A percentile compares a stretch with the other conserved stretches of the same genome.
These are phyloP conservation scores for Colletotrichum lupini DNA, from an alignment of 2,329 filamentous ascomycete species.

Conservation along the genomic window DNA sequence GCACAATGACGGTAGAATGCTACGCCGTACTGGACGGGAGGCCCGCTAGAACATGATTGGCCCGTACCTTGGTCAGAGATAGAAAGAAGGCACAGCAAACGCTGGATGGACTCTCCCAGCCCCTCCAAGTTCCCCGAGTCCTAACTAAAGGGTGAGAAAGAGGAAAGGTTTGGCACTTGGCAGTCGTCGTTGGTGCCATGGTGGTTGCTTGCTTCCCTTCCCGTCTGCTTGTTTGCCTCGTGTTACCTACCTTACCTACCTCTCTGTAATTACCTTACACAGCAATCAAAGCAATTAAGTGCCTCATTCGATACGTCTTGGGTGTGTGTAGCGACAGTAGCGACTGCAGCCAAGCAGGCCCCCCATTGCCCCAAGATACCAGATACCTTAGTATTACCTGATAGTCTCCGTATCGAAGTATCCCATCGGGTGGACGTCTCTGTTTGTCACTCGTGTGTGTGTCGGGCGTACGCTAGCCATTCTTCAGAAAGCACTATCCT, in stretches of 20 bases:
- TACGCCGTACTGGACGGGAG: neutral
- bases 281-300: no score
- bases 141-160: neutral
- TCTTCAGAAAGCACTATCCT: neutral
- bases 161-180: neutral
- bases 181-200: neutral
- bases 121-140: neutral
- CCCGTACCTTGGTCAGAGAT: slow-evolving; percentile 3
- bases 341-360: neutral
- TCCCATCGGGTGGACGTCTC: no score
- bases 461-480: slow-evolving; percentile 5
- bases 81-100: neutral
- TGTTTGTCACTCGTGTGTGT: neutral
- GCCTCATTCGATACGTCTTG: neutral
- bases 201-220: no score
- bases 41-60: slow-evolving; percentile 4
- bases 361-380: neutral
- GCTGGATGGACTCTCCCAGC: slow-evolving; percentile 1
- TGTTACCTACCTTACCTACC: neutral
- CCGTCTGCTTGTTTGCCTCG: neutral
- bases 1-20: slow-evolving; percentile 10
- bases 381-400: no score
- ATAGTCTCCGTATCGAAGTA: no score
- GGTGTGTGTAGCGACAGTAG: neutral
- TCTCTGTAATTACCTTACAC: no score